These are phyloP conservation scores for Inga oerstediana DNA, from an alignment of 306 rosid genomes.

Conservation along the genomic window DNA sequence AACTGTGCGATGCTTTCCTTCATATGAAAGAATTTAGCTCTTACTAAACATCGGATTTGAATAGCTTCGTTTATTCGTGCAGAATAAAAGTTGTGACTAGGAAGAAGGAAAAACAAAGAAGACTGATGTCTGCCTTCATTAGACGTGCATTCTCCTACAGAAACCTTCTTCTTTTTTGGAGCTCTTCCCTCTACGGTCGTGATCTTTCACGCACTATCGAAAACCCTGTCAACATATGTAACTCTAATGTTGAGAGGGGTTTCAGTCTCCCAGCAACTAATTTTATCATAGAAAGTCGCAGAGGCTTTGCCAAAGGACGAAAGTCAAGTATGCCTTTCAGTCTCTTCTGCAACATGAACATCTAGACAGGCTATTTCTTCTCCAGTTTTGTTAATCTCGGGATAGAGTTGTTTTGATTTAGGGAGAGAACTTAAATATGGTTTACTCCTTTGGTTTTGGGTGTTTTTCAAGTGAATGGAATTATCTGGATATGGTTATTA, in stretches of 20 bases:
- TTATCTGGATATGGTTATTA: not conserved
- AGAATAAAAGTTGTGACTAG: not conserved
- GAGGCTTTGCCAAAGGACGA: slow-evolving; percentile 89
- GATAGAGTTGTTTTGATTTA: not conserved
- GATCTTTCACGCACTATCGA: slow-evolving; percentile 27
- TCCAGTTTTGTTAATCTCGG: not conserved
- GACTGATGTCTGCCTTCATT: slow-evolving; percentile 54
- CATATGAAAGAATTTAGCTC: not conserved
- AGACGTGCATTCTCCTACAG: slow-evolving; percentile 63
- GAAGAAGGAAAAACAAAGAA: not conserved
- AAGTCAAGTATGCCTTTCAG: slow-evolving; percentile 62
- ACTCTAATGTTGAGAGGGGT: slow-evolving; percentile 27
- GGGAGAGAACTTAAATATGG: not conserved
- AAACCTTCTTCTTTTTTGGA: slow-evolving; percentile 49
- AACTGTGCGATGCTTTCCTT: not conserved
- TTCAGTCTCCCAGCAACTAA: slow-evolving; percentile 42
- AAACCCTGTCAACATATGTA: slow-evolving; percentile 20
- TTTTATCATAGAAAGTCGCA: slow-evolving; percentile 58
- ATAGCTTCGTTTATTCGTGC: not conserved
- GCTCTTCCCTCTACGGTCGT: slow-evolving; percentile 33
- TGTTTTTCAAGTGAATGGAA: not conserved
- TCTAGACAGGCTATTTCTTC: not conserved
- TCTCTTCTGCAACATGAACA: not conserved
- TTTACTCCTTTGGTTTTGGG: not conserved
- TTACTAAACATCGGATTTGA: not conserved